Evolutionary conservation across 2,329 filamentous ascomycete species (phyloP).

Genomic region (Fusarium sp.): DNA sequence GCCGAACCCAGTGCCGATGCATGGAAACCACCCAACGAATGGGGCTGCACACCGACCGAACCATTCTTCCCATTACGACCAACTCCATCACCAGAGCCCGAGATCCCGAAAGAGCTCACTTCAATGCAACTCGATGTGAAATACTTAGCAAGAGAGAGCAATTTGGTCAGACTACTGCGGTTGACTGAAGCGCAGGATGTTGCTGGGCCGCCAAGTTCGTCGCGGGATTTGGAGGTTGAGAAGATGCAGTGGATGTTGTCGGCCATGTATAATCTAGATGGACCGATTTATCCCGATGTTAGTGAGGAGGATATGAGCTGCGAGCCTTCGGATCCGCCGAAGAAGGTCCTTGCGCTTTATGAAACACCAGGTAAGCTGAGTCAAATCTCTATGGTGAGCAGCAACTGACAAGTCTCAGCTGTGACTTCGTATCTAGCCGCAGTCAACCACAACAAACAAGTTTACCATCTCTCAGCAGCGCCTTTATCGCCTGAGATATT

Average conservation of each 20-base stretch:
- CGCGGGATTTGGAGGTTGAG: slow-evolving; percentile 57
- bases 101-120: slow-evolving; percentile 9
- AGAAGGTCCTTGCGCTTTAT: slow-evolving; percentile 31
- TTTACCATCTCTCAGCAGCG: slow-evolving; percentile 31
- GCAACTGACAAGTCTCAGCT: slow-evolving; percentile 1
- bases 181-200: slow-evolving; percentile 2
- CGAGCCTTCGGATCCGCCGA: slow-evolving; percentile 8
- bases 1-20: not conserved
- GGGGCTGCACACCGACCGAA: slow-evolving; percentile 30
- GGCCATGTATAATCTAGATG: slow-evolving; percentile 60
- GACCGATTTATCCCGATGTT: not conserved
- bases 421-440: slow-evolving; percentile 30
- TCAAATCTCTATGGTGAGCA: too few species aligned
- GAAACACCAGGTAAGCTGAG: slow-evolving; percentile 26
- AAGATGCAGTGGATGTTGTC: slow-evolving; percentile 71
- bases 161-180: slow-evolving; percentile 15
- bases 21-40: slow-evolving; percentile 27
- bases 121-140: slow-evolving; percentile 19
- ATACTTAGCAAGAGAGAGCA: slow-evolving; percentile 12
- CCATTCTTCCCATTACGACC: not conserved
- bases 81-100: not conserved
- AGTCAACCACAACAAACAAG: slow-evolving; percentile 23
- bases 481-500: slow-evolving; percentile 47
- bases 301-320: slow-evolving; percentile 42
- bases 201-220: not conserved